Percentiles rank a stretch among this genome's conserved stretches.
Conservation (phyloP, 1,139 yeast species). For the Hansenula lynferdii region DNA sequence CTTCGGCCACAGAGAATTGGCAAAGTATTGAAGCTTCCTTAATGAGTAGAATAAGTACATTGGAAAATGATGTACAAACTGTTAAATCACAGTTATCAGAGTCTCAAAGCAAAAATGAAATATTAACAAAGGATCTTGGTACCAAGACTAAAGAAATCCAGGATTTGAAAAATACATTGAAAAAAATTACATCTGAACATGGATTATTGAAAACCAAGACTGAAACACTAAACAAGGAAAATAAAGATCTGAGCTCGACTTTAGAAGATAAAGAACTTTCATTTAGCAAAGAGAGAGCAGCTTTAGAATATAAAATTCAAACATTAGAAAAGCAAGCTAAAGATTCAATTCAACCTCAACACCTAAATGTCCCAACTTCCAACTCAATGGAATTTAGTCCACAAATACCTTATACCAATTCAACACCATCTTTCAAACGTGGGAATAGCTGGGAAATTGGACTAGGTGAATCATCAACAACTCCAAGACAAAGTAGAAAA, state of each 20-base stretch:
- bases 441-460: constrained; percentile 24
- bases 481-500: constrained; percentile 24
- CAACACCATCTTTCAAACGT: constrained; percentile 16
- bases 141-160: constrained; percentile 16
- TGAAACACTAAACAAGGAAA: constrained; percentile 12
- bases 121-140: constrained; percentile 20
- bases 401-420: constrained; percentile 7
- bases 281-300: constrained; percentile 22
- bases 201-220: constrained; percentile 10
- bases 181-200: constrained; percentile 17
- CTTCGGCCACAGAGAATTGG: constrained; percentile 68
- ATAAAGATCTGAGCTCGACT: constrained; percentile 25
- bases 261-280: constrained; percentile 16
- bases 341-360: constrained; percentile 19
- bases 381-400: constrained; percentile 2
- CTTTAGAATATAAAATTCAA: constrained; percentile 32
- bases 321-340: constrained; percentile 35
- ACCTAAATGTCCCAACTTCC: constrained; percentile 6
- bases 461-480: constrained; percentile 35
- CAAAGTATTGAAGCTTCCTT: constrained; percentile 55
- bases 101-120: constrained; percentile 14
- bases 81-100: constrained; percentile 6
- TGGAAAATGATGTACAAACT: constrained; percentile 26
- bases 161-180: constrained; percentile 8
- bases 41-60: constrained; percentile 38